These are phyloP conservation scores for Fusarium dlaminii DNA, from an alignment of 2,329 filamentous ascomycete genomes.

Conservation along the genomic window DNA sequence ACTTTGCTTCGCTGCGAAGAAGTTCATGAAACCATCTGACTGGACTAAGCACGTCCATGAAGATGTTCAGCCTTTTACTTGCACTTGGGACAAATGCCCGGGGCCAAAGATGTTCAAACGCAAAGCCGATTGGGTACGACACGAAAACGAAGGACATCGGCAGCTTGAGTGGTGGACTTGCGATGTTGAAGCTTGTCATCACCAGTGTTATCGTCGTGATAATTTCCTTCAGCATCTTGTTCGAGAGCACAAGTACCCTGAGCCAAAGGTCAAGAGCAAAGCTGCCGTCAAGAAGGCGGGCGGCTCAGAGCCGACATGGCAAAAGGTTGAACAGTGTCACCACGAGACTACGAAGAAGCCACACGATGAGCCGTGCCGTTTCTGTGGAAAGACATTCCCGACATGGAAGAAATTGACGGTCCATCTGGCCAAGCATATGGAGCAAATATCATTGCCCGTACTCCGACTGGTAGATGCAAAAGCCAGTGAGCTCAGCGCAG, in stretches of 20 bases:
- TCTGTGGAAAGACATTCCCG: slow-evolving; percentile 82
- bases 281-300: slow-evolving; percentile 69
- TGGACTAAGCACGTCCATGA: slow-evolving; percentile 98
- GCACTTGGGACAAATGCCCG: slow-evolving; percentile 83
- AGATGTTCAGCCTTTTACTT: slow-evolving; percentile 92
- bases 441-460: slow-evolving; percentile 86
- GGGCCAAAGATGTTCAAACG: slow-evolving; percentile 94
- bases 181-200: slow-evolving; percentile 80
- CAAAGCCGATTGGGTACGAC: slow-evolving; percentile 94
- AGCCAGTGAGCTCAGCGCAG: slow-evolving; percentile 61
- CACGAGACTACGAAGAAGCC: slow-evolving; percentile 72
- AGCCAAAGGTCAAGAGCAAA: slow-evolving; percentile 83
- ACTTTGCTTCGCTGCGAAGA: slow-evolving; percentile 85
- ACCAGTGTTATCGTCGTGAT: slow-evolving; percentile 86
- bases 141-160: slow-evolving; percentile 91
- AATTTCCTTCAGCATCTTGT: slow-evolving; percentile 95
- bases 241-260: slow-evolving; percentile 85
- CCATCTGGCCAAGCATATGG: slow-evolving; percentile 95
- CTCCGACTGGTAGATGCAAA: slow-evolving; percentile 65
- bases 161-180: slow-evolving; percentile 94
- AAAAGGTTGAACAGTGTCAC: slow-evolving; percentile 81
- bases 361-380: slow-evolving; percentile 83
- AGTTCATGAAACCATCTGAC: slow-evolving; percentile 89
- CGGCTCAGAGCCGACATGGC: slow-evolving; percentile 73
- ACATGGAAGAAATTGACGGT: slow-evolving; percentile 94